Conservation (phyloP, 495 filamentous ascomycete species). For the Geoglossum glabrum region DNA sequence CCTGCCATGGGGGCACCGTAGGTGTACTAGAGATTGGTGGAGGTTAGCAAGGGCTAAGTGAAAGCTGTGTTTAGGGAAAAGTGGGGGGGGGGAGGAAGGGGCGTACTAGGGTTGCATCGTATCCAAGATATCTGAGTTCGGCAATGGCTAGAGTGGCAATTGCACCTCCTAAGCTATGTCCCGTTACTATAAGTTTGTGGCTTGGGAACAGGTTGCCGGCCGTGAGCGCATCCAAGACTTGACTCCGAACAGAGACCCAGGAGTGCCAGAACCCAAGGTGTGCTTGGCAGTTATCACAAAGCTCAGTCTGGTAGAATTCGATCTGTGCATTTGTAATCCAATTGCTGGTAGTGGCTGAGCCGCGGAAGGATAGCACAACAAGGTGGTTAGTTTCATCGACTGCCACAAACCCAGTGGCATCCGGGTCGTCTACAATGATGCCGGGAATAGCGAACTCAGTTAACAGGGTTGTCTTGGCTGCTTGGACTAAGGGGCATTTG, state of each 20-base stretch:
- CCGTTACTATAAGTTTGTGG: conserved; percentile 37
- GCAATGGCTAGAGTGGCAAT: conserved; percentile 40
- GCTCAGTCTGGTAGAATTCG: conserved; percentile 15
- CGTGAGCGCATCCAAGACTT: conserved; percentile 24
- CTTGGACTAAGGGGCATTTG: conserved; percentile 39
- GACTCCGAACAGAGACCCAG: conserved; percentile 26
- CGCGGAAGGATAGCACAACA: conserved; percentile 52
- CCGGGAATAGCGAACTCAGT: conserved; percentile 41
- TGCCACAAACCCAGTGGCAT: conserved; percentile 50
- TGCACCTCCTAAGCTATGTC: conserved; percentile 51
- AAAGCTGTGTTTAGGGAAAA: too few species aligned
- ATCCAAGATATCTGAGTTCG: conserved; percentile 31
- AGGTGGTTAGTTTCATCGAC: conserved; percentile 37
- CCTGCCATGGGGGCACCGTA: conserved; percentile 53
- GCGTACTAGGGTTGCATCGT: conserved; percentile 21
- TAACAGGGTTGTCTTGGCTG: conserved; percentile 31
- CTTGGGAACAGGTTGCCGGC: conserved; percentile 21
- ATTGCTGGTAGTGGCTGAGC: conserved; percentile 38
- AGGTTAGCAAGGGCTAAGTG: background rate
- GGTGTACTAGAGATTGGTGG: conserved; percentile 25
- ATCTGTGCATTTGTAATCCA: conserved; percentile 45
- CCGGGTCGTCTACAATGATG: conserved; percentile 20
- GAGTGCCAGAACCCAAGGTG: conserved; percentile 35
- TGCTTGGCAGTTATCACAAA: conserved; percentile 30
- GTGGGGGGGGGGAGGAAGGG: too few species aligned